Percentiles rank a stretch among this genome's conserved stretches.
phyloP scores from a whole-genome alignment of 352 stramenopile genomes.

The Phytophthora pistaciae region DNA sequence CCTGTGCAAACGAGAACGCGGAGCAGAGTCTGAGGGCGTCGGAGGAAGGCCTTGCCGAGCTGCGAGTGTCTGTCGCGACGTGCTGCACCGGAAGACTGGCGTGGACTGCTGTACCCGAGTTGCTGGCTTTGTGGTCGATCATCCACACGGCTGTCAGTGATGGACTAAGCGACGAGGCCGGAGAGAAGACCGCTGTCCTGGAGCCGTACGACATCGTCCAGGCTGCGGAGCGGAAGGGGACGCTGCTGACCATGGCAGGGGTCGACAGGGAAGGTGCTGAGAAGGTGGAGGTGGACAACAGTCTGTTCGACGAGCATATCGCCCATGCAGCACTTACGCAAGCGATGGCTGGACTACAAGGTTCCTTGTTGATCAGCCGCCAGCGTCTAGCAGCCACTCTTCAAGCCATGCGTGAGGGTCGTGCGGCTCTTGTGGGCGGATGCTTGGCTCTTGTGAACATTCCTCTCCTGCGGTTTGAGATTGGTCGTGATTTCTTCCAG shows the following conservation, averaged over 20 bases:
- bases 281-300: slow-evolving; percentile 21
- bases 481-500: slow-evolving; percentile 50
- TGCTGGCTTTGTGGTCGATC: slow-evolving; percentile 24
- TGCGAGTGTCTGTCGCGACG: slow-evolving; percentile 14
- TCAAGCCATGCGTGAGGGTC: slow-evolving; percentile 22
- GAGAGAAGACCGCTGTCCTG: slow-evolving; percentile 12
- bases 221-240: slow-evolving; percentile 8
- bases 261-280: neutral
- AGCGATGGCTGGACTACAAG: slow-evolving; percentile 20
- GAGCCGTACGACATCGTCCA: slow-evolving; percentile 23
- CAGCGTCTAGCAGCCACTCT: slow-evolving; percentile 10
- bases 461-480: slow-evolving; percentile 49
- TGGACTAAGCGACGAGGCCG: slow-evolving; percentile 6
- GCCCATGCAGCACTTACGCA: slow-evolving; percentile 10
- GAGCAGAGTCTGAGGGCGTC: slow-evolving; percentile 4
- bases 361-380: slow-evolving; percentile 12
- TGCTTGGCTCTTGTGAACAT: slow-evolving; percentile 19
- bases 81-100: slow-evolving; percentile 12
- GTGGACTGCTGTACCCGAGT: slow-evolving; percentile 8
- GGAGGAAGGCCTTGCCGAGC: slow-evolving; percentile 15
- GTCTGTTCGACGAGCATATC: slow-evolving; percentile 19
- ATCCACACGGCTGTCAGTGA: slow-evolving; percentile 15
- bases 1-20: slow-evolving; percentile 3
- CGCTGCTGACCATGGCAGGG: neutral
- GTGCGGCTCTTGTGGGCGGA: slow-evolving; percentile 10